phyloP scores from a whole-genome alignment of 2,329 filamentous ascomycete species.

The Aaosphaeria arxii region DNA sequence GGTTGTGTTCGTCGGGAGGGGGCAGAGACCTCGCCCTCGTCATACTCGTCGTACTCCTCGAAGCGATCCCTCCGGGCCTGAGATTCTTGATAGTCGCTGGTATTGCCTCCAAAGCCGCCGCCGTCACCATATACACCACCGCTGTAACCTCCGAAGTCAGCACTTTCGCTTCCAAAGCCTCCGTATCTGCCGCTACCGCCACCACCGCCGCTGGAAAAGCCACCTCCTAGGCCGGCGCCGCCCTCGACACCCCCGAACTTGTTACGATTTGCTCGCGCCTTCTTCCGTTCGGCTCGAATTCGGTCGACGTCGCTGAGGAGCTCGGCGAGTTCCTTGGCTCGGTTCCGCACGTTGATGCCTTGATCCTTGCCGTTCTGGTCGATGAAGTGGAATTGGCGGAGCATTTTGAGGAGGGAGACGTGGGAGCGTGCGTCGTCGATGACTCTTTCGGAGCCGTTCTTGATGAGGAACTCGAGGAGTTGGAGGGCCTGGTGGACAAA shows the following conservation, averaged over 20 bases:
- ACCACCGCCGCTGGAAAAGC: slow-evolving; percentile 51
- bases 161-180: slow-evolving; percentile 81
- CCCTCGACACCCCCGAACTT: slow-evolving; percentile 96
- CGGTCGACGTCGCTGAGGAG: slow-evolving; percentile 89
- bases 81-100: slow-evolving; percentile 63
- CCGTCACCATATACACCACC: slow-evolving; percentile 90
- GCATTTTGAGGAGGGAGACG: slow-evolving; percentile 93
- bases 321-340: slow-evolving; percentile 92
- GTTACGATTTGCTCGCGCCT: slow-evolving; percentile 82
- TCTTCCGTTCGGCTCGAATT: slow-evolving; percentile 75
- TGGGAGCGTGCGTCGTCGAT: slow-evolving; percentile 96
- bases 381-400: slow-evolving; percentile 97
- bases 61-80: slow-evolving; percentile 70
- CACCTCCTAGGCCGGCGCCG: slow-evolving; percentile 59
- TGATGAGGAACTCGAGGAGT: slow-evolving; percentile 93
- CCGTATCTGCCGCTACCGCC: slow-evolving; percentile 68
- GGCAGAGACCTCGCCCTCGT: slow-evolving; percentile 64
- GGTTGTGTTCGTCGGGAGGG: slow-evolving; percentile 54
- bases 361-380: slow-evolving; percentile 96
- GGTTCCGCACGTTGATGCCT: slow-evolving; percentile 94
- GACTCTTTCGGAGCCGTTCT: slow-evolving; percentile 95
- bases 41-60: slow-evolving; percentile 96
- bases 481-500: slow-evolving; percentile 61
- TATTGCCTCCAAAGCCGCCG: slow-evolving; percentile 82
- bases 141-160: slow-evolving; percentile 64